Percentiles rank a stretch among this genome's conserved stretches.
Conservation (phyloP, 495 filamentous ascomycete genomes). For the Xylaria castorea region DNA sequence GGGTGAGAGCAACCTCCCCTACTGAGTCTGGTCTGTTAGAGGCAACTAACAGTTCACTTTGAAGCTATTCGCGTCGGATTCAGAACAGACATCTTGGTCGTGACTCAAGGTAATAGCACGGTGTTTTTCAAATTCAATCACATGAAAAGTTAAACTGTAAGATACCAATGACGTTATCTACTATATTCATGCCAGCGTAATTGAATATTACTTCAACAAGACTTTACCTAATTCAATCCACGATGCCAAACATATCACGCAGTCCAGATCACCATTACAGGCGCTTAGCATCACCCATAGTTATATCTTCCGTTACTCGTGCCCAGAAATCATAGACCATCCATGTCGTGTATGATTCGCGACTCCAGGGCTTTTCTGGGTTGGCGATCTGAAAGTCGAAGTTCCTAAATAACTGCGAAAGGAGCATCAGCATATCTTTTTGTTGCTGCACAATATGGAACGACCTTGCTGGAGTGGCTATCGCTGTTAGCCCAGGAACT, state of each 20-base stretch:
- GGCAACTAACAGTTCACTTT: no score
- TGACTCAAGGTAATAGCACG: no score
- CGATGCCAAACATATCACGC: background rate
- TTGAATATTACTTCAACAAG: background rate
- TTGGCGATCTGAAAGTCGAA: conserved; percentile 61
- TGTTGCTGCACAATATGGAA: background rate
- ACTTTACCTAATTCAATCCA: background rate
- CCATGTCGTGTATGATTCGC: conserved; percentile 27
- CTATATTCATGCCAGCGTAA: background rate
- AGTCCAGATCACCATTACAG: background rate
- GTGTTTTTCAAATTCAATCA: no score
- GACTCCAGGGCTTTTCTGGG: conserved; percentile 52
- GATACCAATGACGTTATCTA: background rate
- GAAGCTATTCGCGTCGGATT: no score
- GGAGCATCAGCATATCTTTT: background rate
- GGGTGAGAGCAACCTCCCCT: no score
- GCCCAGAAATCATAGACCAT: conserved; percentile 33
- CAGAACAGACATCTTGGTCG: no score
- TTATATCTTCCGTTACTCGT: conserved; percentile 26
- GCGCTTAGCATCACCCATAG: background rate
- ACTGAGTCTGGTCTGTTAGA: no score
- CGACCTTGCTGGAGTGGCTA: background rate
- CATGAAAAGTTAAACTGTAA: background rate
- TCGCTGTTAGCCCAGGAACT: background rate
- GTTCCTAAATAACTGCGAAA: conserved; percentile 54